Conservation (phyloP, 441 rosid species). For the Omphalea diandra region DNA sequence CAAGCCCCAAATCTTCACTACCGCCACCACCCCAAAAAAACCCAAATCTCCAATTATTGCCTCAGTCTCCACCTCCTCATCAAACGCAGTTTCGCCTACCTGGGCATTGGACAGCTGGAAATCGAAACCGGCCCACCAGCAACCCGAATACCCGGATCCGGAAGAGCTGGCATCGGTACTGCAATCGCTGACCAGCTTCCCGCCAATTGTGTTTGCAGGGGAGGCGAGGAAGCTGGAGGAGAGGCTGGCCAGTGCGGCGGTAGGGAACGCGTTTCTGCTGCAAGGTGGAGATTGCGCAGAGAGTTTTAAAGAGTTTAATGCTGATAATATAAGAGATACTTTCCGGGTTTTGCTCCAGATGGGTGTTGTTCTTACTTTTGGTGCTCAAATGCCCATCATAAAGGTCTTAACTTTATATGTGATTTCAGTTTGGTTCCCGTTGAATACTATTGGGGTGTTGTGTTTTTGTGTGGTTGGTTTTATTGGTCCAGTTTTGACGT, state of each 20-base stretch:
- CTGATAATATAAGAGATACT: constrained; percentile 50
- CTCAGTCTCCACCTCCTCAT: constrained; percentile 30
- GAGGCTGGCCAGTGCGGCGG: constrained; percentile 50
- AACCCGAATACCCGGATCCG: constrained; percentile 58
- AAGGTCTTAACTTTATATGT: constrained; percentile 27
- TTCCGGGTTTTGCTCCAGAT: constrained; percentile 54
- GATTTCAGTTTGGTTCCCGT: not conserved
- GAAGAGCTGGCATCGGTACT: constrained; percentile 60
- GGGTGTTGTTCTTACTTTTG: constrained; percentile 57
- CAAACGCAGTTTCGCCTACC: constrained; percentile 13
- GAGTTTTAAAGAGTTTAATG: constrained; percentile 58
- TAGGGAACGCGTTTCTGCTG: constrained; percentile 48
- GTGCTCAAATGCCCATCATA: constrained; percentile 58
- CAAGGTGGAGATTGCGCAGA: constrained; percentile 65
- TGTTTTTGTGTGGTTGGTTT: not conserved
- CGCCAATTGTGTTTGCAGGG: constrained; percentile 83
- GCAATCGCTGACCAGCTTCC: constrained; percentile 49
- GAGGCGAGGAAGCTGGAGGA: constrained; percentile 75
- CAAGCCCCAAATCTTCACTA: constrained; percentile 5
- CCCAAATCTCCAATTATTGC: constrained; percentile 11
- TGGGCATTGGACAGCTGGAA: constrained; percentile 65
- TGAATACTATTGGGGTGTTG: not conserved
- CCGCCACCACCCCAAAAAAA: constrained; percentile 4
- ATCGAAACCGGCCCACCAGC: constrained; percentile 53
- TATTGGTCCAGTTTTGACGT: not conserved